Evolutionary conservation across 2,329 filamentous ascomycete species (phyloP).

Genomic region (Pseudogymnoascus sp.): DNA sequence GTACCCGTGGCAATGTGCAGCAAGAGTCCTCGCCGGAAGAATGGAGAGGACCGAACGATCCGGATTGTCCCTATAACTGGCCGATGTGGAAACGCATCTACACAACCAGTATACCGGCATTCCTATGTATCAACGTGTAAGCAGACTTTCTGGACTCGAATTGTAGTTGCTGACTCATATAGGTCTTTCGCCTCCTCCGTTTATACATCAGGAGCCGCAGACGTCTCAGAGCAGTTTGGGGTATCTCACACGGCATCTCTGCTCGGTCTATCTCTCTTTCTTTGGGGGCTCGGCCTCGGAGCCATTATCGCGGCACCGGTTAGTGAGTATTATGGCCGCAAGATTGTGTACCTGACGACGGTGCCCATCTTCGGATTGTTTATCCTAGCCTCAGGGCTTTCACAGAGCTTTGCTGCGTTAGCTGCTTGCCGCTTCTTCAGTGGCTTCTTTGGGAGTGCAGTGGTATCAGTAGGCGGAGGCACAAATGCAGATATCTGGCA

Average conservation of each 20-base stretch:
- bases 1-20: slow-evolving; percentile 15
- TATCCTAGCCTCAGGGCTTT: slow-evolving; percentile 43
- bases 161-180: not conserved
- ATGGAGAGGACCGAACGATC: slow-evolving; percentile 13
- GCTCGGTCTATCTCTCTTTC: slow-evolving; percentile 49
- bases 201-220: slow-evolving; percentile 39
- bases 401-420: slow-evolving; percentile 25
- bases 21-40: slow-evolving; percentile 20
- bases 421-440: slow-evolving; percentile 24
- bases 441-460: slow-evolving; percentile 22
- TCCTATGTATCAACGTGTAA: slow-evolving; percentile 29
- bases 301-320: slow-evolving; percentile 52
- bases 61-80: slow-evolving; percentile 40
- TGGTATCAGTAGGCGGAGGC: slow-evolving; percentile 16
- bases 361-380: slow-evolving; percentile 45
- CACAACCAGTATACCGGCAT: slow-evolving; percentile 32
- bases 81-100: slow-evolving; percentile 33
- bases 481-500: slow-evolving; percentile 19
- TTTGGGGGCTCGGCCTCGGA: slow-evolving; percentile 38
- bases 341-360: slow-evolving; percentile 31
- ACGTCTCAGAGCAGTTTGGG: slow-evolving; percentile 44
- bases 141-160: not conserved
- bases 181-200: slow-evolving; percentile 48
- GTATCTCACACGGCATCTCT: slow-evolving; percentile 48
- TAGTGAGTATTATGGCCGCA: slow-evolving; percentile 38